These are phyloP conservation scores for Polyporus tsugae DNA, from an alignment of 1,284 basidiomycete species.

Conservation along the genomic window DNA sequence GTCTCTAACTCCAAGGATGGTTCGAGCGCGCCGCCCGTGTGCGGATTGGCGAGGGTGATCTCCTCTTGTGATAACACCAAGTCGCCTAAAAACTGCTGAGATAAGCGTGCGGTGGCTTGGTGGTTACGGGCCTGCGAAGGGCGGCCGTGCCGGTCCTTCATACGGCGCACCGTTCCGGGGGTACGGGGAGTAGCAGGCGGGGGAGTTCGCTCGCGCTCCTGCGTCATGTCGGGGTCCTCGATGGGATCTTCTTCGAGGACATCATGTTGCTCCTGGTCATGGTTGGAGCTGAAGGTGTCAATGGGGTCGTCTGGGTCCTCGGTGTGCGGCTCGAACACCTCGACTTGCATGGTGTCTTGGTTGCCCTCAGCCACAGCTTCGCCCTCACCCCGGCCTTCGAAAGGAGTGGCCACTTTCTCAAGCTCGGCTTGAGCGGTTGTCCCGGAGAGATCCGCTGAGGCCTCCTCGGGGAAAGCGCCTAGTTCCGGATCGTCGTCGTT, in stretches of 20 bases:
- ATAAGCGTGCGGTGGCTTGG: constrained; percentile 12
- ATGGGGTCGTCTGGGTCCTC: constrained; percentile 35
- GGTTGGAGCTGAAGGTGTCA: constrained; percentile 30
- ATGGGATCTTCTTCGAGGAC: constrained; percentile 28
- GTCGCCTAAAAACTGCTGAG: constrained; percentile 16
- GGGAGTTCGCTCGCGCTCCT: constrained; percentile 19
- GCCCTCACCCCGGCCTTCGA: background rate
- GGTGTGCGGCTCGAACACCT: constrained; percentile 16
- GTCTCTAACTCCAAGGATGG: background rate
- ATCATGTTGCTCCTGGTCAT: constrained; percentile 17
- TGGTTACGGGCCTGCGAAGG: constrained; percentile 25
- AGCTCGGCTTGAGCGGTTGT: constrained; percentile 5
- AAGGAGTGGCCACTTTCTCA: background rate
- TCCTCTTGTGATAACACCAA: constrained; percentile 6
- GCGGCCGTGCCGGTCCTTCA: constrained; percentile 48
- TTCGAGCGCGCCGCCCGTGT: constrained; percentile 21
- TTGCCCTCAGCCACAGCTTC: background rate
- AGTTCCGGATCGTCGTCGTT: constrained; percentile 2
- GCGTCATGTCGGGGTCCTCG: constrained; percentile 42
- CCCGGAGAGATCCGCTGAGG: background rate
- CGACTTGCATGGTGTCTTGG: constrained; percentile 1
- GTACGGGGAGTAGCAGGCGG: constrained; percentile 38
- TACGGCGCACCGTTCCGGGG: constrained; percentile 43
- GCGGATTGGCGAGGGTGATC: constrained; percentile 14
- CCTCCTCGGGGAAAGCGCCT: background rate